phyloP scores from a whole-genome alignment of 1,284 basidiomycete species.

The Anthracocystis panici-leucophaei region DNA sequence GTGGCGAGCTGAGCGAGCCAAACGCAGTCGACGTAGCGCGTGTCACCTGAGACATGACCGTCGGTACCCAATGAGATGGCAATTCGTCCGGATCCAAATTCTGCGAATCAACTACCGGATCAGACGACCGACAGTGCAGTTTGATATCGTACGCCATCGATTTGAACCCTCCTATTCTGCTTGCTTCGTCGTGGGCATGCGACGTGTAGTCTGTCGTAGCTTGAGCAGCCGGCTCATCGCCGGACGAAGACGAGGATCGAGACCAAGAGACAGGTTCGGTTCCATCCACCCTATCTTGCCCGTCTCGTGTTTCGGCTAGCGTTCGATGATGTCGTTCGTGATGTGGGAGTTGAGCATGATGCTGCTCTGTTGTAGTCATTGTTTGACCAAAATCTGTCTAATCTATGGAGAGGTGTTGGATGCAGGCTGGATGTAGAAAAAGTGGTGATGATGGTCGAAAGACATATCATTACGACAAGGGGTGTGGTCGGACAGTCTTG shows the following conservation, averaged over 20 bases:
- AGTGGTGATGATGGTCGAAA: neutral
- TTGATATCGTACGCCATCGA: slow-evolving; percentile 25
- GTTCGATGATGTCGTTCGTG: slow-evolving; percentile 27
- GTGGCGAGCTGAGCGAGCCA: slow-evolving; percentile 15
- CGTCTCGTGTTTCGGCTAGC: slow-evolving; percentile 14
- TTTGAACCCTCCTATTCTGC: neutral
- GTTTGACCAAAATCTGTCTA: neutral
- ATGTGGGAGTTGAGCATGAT: slow-evolving; percentile 5
- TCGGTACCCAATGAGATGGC: slow-evolving; percentile 44
- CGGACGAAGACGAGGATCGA: slow-evolving; percentile 14
- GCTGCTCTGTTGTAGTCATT: slow-evolving; percentile 15
- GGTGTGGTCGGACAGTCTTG: neutral
- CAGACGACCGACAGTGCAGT: slow-evolving; percentile 21
- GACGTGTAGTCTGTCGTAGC: neutral
- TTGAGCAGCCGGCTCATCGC: slow-evolving; percentile 2
- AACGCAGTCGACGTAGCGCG: slow-evolving; percentile 36
- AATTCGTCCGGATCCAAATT: slow-evolving; percentile 20
- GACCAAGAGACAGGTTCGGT: slow-evolving; percentile 24
- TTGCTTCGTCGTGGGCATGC: slow-evolving; percentile 5
- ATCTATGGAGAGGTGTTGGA: neutral
- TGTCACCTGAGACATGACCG: slow-evolving; percentile 21
- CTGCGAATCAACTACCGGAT: slow-evolving; percentile 33
- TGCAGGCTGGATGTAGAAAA: neutral
- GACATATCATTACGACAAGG: neutral
- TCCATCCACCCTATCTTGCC: slow-evolving; percentile 9